Evolutionary conservation across 2,329 filamentous ascomycete genomes (phyloP), one percentile per base, ranked within the genome.

Genomic region (Emmonsiellopsis sp.): DNA sequence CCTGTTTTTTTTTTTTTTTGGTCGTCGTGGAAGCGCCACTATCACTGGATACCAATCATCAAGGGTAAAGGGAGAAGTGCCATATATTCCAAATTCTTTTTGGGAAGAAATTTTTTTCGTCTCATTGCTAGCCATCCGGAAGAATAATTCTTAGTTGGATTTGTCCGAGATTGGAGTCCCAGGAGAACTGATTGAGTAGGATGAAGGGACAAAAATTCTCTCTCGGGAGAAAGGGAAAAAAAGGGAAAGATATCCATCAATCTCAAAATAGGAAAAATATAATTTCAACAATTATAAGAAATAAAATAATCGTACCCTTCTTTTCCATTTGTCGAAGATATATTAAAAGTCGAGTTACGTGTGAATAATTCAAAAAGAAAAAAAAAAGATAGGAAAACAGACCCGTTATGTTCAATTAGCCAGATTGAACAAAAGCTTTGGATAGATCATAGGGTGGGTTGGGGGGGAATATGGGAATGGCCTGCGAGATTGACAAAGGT

Each of bases 231-330:
- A 20, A 7, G 11, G 20, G 11, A 32, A 8, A n/a, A 41, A 31
- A 42, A 32, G 15, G 7, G n/a, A 42, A 51, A 16, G 45, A 30
- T 30, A 30, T 20, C 42, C 7, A 26, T 31, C 13, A 30, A 44
- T 4, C 11, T 35, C 37, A 38, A 49, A 26, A 49, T 41, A n/a
- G 16, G 32, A 30, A 47, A 13, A 7, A 48, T 47, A 47, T 37
- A 52, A 52, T 52, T 47, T 52, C 51, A 52, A 52, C 51, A 52
- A 52, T 52, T 46, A 46, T 52, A 10, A 35, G 10, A 32, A 10
- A 20, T 16, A 38, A 10, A 20, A 1, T 10, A 7, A 8, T 9
- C 15, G 15, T 10, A 31, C 35, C 37, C 35, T 26, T 26, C 20
- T 5, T 10, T 38, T 38, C 9, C 31, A 37, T 13, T 13, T 37